A percentile compares a stretch with the other conserved stretches of the same genome.
Evolutionary conservation across 768 basidiomycete genomes (phyloP).

Genomic region (Psilocybe tampanensis): DNA sequence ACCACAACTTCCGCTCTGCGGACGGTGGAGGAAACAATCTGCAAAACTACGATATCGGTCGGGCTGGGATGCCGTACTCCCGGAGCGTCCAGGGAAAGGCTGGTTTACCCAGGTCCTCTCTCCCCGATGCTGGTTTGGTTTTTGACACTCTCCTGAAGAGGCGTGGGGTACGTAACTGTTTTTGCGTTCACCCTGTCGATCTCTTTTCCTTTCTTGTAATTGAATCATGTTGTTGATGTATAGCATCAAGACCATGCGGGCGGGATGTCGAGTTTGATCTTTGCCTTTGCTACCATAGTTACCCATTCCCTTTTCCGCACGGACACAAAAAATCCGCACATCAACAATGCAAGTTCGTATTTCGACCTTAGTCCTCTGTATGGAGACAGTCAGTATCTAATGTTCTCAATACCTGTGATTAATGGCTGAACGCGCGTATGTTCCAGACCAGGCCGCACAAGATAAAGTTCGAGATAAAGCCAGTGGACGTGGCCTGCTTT

Average conservation of each 20-base stretch:
- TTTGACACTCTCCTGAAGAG: slow-evolving; percentile 62
- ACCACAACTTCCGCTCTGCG: slow-evolving; percentile 37
- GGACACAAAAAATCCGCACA: slow-evolving; percentile 38
- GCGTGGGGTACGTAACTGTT: slow-evolving; percentile 18
- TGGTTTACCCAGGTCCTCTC: slow-evolving; percentile 39
- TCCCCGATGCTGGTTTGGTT: slow-evolving; percentile 60
- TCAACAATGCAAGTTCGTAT: slow-evolving; percentile 58
- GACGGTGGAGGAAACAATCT: slow-evolving; percentile 40
- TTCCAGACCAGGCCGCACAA: slow-evolving; percentile 37
- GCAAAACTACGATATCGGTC: slow-evolving; percentile 47
- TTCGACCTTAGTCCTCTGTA: slow-evolving; percentile 61
- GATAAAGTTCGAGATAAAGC: slow-evolving; percentile 48
- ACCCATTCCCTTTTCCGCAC: slow-evolving; percentile 64
- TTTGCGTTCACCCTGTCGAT: not conserved
- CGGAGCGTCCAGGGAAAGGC: slow-evolving; percentile 50
- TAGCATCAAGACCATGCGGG: slow-evolving; percentile 47
- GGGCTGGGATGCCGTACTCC: slow-evolving; percentile 53
- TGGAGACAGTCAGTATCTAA: slow-evolving; percentile 41
- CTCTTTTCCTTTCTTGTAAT: not conserved
- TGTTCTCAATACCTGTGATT: not conserved
- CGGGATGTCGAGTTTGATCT: slow-evolving; percentile 64
- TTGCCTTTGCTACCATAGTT: slow-evolving; percentile 67
- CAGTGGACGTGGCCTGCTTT: slow-evolving; percentile 52
- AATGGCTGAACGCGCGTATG: slow-evolving; percentile 5
- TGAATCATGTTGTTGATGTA: not conserved